Evolutionary conservation across 2,329 filamentous ascomycete species (phyloP).

Genomic region (Colletotrichum sp.): DNA sequence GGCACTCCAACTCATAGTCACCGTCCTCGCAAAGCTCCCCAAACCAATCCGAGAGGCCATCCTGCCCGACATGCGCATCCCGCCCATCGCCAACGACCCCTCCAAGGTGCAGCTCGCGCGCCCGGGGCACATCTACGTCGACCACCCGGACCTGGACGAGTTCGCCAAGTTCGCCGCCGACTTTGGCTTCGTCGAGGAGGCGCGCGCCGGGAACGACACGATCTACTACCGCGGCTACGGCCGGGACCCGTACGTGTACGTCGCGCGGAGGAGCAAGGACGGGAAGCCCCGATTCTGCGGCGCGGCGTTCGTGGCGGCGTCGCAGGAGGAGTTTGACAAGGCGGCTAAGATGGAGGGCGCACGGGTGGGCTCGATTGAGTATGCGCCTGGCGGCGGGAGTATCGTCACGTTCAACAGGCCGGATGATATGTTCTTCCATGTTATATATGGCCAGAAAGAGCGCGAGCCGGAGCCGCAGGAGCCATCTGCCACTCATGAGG

Average conservation of each 20-base stretch:
- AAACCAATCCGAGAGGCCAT: not conserved
- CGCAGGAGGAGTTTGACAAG: slow-evolving; percentile 40
- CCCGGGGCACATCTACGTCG: slow-evolving; percentile 21
- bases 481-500: not conserved
- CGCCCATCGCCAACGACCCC: slow-evolving; percentile 18
- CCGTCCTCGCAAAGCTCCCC: not conserved
- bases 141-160: slow-evolving; percentile 30
- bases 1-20: not conserved
- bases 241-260: slow-evolving; percentile 54
- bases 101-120: slow-evolving; percentile 25
- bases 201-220: slow-evolving; percentile 25
- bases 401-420: slow-evolving; percentile 37
- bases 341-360: slow-evolving; percentile 42
- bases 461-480: slow-evolving; percentile 1
- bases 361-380: slow-evolving; percentile 18
- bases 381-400: slow-evolving; percentile 45
- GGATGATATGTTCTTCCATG: slow-evolving; percentile 34
- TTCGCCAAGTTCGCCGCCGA: slow-evolving; percentile 29
- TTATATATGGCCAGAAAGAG: slow-evolving; percentile 28
- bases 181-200: slow-evolving; percentile 31
- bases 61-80: not conserved
- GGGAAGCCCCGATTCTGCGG: slow-evolving; percentile 28
- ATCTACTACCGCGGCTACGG: slow-evolving; percentile 58
- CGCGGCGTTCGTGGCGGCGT: slow-evolving; percentile 33
- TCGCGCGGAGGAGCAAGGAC: slow-evolving; percentile 34